Percentiles rank a stretch among this genome's conserved stretches.
phyloP scores from a whole-genome alignment of 1,139 yeast species.

The Pneumocystis canis region DNA sequence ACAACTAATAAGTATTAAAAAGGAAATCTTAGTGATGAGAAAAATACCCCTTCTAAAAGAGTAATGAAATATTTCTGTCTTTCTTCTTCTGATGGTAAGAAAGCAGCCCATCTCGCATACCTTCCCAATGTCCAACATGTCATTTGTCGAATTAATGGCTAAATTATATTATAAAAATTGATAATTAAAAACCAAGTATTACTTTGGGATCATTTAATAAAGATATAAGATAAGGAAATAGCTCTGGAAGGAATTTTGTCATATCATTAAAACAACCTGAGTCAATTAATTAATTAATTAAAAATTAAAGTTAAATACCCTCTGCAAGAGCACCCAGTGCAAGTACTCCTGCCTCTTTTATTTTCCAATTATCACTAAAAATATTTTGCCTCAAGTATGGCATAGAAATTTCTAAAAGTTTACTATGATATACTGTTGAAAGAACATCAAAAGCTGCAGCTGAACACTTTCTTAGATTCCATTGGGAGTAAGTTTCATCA shows the following conservation, averaged over 20 bases:
- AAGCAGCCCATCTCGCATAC: constrained; percentile 60
- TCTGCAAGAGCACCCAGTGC: constrained; percentile 93
- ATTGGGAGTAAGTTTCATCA: constrained; percentile 49
- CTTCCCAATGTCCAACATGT: constrained; percentile 92
- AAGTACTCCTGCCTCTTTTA: constrained; percentile 80
- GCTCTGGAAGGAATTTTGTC: constrained; percentile 55
- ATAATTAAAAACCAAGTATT: not conserved
- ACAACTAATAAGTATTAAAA: not conserved
- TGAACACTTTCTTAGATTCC: constrained; percentile 87
- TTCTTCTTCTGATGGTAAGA: constrained; percentile 35
- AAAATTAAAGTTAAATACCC: constrained; percentile 22
- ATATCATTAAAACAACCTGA: constrained; percentile 50
- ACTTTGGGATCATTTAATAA: constrained; percentile 46
- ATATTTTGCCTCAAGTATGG: constrained; percentile 66
- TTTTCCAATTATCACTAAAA: constrained; percentile 62
- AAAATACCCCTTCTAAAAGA: constrained; percentile 50
- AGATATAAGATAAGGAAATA: constrained; percentile 75
- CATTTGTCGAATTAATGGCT: constrained; percentile 81
- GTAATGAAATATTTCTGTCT: constrained; percentile 60
- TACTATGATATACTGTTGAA: constrained; percentile 52
- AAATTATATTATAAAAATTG: not conserved
- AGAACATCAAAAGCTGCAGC: constrained; percentile 84
- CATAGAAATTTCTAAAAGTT: constrained; percentile 50
- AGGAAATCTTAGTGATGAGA: not conserved
- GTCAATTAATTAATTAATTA: not conserved